Evolutionary conservation across 225 moss, liverwort and hornwort species (phyloP), one percentile per base, ranked within the genome.

Genomic region (Ulota crispa): DNA sequence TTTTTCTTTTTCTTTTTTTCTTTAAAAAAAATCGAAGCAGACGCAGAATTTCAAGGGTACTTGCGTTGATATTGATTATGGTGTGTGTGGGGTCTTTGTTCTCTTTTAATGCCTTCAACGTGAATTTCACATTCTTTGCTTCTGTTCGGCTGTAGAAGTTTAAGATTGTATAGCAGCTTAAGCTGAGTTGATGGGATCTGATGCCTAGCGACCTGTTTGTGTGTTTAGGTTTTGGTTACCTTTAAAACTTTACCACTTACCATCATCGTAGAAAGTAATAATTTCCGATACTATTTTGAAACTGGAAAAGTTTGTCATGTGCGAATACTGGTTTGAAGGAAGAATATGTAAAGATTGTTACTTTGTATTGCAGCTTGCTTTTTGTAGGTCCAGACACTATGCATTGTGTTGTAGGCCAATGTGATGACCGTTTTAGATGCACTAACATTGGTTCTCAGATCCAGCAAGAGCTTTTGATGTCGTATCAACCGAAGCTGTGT

Each of bases 1-100:
- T 79, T 79, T 77, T 36, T 70, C 60, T 73, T 83, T 24, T 43
- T 27, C 27, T 24, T 1, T 8, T 9, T 32, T 13, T 68, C n/a
- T n/a, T n/a, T n/a, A n/a, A n/a, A n/a, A n/a, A 66, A 45, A 43
- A 85, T 82, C 82, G 36, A 85, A 71, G 62, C 68, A 23, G 72
- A 72, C 45, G 16, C 72, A 8, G 50, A 80, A 5, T 83, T 83
- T 85, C 20, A 39, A 78, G 54, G 14, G 72, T 24, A 7, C 30
- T 61, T 41, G 41, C 8, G 27, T 31, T 83, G 42, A 18, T 32
- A 9, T 61, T 14, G 6, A 66, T 41, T 55, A 54, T 55, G 31
- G 42, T 56, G 14, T 9, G 30, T 75, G 1, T 43, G 43, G 12
- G 28, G 23, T 72, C n/a, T 54, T 5, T 20, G 27, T 70, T 50